phyloP scores from a whole-genome alignment of 2,329 filamentous ascomycete species.

The Claviceps fusiformis region DNA sequence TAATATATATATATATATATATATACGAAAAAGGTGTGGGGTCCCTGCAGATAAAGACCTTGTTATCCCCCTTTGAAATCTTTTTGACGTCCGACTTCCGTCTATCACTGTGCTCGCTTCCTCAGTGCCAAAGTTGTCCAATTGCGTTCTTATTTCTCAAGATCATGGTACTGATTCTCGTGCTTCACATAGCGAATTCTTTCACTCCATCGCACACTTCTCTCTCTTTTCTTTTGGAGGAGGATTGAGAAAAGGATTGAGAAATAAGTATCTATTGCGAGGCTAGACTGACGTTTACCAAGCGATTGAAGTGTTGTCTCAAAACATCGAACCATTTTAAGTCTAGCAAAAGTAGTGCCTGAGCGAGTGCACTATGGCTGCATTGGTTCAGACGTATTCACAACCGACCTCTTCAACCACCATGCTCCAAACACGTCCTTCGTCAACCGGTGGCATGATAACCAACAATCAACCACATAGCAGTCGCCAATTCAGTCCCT shows the following conservation, averaged over 20 bases:
- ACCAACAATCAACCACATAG: constrained; percentile 35
- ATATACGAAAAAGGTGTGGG: constrained; percentile 1
- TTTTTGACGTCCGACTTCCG: background rate
- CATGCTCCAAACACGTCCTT: constrained; percentile 62
- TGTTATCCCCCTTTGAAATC: background rate
- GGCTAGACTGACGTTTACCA: background rate
- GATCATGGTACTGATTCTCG: background rate
- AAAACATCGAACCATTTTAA: background rate
- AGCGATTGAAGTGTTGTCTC: background rate
- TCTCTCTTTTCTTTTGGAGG: background rate
- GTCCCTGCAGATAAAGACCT: background rate
- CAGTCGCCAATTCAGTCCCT: constrained; percentile 35
- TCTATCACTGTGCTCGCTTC: background rate
- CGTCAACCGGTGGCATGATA: constrained; percentile 37
- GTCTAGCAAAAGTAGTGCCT: background rate
- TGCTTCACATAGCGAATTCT: background rate
- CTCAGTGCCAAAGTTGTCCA: background rate
- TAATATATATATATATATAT: too few species aligned
- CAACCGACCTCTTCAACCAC: constrained; percentile 61
- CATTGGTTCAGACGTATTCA: constrained; percentile 69
- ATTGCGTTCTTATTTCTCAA: background rate
- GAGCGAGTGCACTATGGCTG: constrained; percentile 51
- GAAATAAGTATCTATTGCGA: background rate
- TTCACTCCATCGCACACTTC: background rate
- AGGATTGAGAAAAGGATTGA: background rate